Evolutionary conservation across 1,284 basidiomycete genomes (phyloP), one percentile per base, ranked within the genome.

Genomic region (Pascua sp.): DNA sequence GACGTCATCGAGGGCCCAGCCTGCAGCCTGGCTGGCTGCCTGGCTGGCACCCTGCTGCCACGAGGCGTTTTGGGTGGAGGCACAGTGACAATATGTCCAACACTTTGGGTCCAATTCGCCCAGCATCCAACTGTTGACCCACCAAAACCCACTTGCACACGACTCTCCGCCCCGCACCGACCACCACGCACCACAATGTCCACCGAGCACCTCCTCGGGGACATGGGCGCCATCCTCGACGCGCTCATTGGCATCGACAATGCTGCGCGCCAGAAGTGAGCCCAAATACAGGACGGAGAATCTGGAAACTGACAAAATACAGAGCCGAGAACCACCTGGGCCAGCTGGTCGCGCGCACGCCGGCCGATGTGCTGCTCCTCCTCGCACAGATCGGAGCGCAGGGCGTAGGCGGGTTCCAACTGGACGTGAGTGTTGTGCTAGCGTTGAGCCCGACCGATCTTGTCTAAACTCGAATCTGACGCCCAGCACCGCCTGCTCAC

Each of bases 371-470:
- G 5, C 59, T 76, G 8, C 57, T 76, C 1, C 49, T 75, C 1
- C 67, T 76, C 2, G 67, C 70, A 18, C 74, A 76, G 55, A 67
- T 76, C 42, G 74, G 74, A 12, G 70, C 72, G 2, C 67, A 64
- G 47, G 72, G 68, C 13, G 74, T 76, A 0, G 74, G 74, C 12
- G 74, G 74, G 5, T 76, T 71, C 53, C 74, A 74, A 51, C 57
- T 71, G 0, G 74, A 76, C 43, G 74, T 75, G 57, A 59, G 71
- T 59, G 1, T 13, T 18, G 24, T 41, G 8, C 37, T 12, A 47
- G 13, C n/a, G 15, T 41, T 9, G 4, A 11, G 13, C 12, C 38
- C 45, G 40, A 51, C 45, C 17, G 24, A 32, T 32, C 24, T 32
- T 7, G 24, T 32, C 24, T 32, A 10, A 2, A 36, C 18, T 45